Base-by-base conservation (phyloP, 176 grass and related monocot genomes). In the Pontederia crassipes region DNA sequence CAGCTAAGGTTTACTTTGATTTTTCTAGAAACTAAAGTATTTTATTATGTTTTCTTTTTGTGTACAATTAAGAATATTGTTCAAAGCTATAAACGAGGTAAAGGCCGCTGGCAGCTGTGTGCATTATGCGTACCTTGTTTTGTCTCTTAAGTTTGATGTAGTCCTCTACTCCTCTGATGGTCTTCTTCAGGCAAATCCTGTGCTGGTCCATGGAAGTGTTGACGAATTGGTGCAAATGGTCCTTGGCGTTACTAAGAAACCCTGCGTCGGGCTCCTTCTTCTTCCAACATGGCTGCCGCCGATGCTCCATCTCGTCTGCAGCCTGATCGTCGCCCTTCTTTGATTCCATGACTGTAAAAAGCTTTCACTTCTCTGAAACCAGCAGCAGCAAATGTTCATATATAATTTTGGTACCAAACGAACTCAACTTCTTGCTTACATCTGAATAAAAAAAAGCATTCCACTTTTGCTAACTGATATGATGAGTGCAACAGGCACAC, bases 181-280 rank as follows among this genome's bases (percentile, higher is more conserved):
- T 52, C 50, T 52, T 52, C 50, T 52, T 52, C 12, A 52, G 50
- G 50, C 50, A 52, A 52, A 52, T 52, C 50, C 50, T 52, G 50
- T 52, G 50, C 15, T 52, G 9, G 12, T 52, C 50, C 50, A 52
- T 52, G 11, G 50, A 52, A 52, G 50, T 52, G 50, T 11, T 52
- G 9, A 52, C 50, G 15, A 52, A 4, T 15, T 52, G 50, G 15
- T 52, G 9, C 11, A 52, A 52, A 10, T 52, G 50, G 50, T 52
- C 50, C 15, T 52, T 52, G 15, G 15, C 11, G 15, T 52, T 52
- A 52, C 4, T 15, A 3, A 52, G 1, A 15, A 52, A 52, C 3
- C 50, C 50, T 15, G 50, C 50, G 15, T 52, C 50, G 12, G 50
- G 12, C 50, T 11, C 11, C 50, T 52, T 52, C 50, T 52, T 52